Evolutionary conservation across 1,139 yeast species (phyloP), one percentile per base, ranked within the genome.

Genomic region (Taphrina betulina): DNA sequence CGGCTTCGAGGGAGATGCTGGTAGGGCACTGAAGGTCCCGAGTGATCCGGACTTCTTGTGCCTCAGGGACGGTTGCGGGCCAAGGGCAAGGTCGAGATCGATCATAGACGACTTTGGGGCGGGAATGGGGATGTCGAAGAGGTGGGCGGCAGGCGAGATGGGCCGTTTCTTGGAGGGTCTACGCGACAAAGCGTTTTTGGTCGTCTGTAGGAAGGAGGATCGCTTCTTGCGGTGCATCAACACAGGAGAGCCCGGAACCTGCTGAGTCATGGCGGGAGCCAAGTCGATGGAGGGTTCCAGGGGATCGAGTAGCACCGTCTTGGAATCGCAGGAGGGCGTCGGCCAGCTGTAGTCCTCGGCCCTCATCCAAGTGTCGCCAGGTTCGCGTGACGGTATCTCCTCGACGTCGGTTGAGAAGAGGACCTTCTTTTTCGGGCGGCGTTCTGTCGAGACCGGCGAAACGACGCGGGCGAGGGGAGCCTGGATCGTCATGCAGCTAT

Each of bases 271-370:
- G n/a, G 54, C 54, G 7, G 54, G 46, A 16, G 54, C 54, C 24
- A 50, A 40, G 19, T 50, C 54, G 14, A 50, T 50, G 7, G 46
- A 50, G 14, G 54, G 54, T 26, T 41, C 40, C 3, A 50, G 24
- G 2, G 54, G 40, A 34, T 50, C 54, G 20, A 23, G 37, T 10
- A 29, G n/a, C 24, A 38, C 38, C 5, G 54, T 31, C 2, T 31
- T 36, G 19, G 46, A 41, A 14, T 33, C 46, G 10, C 40, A n/a
- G n/a, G 54, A 33, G 14, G 38, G 26, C 4, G 33, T 31, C 7
- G 54, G 54, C 54, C 54, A 50, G 33, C 46, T 38, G 16, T 50
- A 50, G 33, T 50, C 54, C 20, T 50, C 54, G 22, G 54, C 36
- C 24, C 31, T 50, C 40, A 50, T 22, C 54, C 54, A 50, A 10